phyloP scores from a whole-genome alignment of 164 flowering plant genomes.

The Akebia trifoliata region DNA sequence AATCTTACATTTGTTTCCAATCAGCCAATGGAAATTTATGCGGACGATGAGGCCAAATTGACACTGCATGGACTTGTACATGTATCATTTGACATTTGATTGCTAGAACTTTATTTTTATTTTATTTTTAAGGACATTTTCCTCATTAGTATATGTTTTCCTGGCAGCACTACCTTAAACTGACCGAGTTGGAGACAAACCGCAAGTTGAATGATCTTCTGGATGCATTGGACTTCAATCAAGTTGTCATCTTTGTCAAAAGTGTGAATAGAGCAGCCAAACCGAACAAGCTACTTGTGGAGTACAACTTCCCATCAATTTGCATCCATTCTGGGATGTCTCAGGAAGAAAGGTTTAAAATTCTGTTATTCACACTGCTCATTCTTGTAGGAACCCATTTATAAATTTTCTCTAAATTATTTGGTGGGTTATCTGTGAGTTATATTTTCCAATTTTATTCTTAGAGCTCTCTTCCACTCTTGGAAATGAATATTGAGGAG shows the following conservation, averaged over 20 bases:
- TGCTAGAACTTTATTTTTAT: neutral
- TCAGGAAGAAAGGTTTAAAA: constrained; percentile 82
- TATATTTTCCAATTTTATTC: no score
- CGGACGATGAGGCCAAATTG: constrained; percentile 97
- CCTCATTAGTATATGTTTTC: neutral
- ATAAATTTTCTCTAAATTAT: no score
- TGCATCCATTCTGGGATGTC: constrained; percentile 99
- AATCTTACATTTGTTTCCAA: constrained; percentile 74
- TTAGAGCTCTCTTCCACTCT: no score
- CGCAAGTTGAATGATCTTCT: constrained; percentile 97
- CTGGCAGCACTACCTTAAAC: constrained; percentile 92
- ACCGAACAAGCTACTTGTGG: constrained; percentile 86
- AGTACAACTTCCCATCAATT: constrained; percentile 94
- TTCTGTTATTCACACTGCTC: no score
- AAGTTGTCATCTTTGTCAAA: constrained; percentile 95
- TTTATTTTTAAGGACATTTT: neutral
- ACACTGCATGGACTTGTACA: constrained; percentile 99
- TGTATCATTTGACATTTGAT: constrained; percentile 34
- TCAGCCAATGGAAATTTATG: constrained; percentile 99
- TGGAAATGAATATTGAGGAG: no score
- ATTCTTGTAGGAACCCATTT: no score
- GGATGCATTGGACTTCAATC: constrained; percentile 99
- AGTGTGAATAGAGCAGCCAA: constrained; percentile 97
- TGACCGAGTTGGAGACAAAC: constrained; percentile 87
- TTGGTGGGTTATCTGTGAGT: no score